Percentiles rank a stretch among this genome's conserved stretches.
phyloP scores from a whole-genome alignment of 208 protist genomes.

The Wallacemonas collosoma region DNA sequence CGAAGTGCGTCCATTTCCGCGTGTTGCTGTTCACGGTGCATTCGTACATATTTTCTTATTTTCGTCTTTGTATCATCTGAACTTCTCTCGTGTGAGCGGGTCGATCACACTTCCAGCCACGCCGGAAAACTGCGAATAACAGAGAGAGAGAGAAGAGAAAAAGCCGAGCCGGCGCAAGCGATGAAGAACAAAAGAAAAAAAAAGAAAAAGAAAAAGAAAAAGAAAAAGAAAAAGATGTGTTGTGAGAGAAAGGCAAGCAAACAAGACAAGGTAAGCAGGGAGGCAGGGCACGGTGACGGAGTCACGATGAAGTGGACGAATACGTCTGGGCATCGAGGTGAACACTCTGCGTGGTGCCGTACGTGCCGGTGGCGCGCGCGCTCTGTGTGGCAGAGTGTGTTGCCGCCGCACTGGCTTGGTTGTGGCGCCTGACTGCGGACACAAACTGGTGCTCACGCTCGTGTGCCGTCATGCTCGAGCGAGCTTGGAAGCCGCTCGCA shows the following conservation, averaged over 20 bases:
- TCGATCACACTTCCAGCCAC: too few species aligned
- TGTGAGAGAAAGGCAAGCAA: background rate
- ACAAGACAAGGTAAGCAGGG: background rate
- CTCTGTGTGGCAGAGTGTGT: background rate
- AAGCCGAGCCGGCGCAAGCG: too few species aligned
- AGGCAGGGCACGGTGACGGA: background rate
- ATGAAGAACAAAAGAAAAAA: too few species aligned
- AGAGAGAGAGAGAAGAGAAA: too few species aligned
- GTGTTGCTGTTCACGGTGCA: too few species aligned
- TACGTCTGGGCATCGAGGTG: background rate
- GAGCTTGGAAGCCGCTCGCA: background rate
- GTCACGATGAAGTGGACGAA: slow-evolving; percentile 15
- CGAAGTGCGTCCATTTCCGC: too few species aligned
- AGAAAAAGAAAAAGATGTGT: background rate
- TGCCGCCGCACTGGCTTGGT: background rate
- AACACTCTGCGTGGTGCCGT: slow-evolving; percentile 5
- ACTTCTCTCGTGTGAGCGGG: too few species aligned
- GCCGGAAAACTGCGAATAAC: too few species aligned
- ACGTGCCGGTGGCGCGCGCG: background rate
- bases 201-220: background rate
- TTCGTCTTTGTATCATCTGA: too few species aligned
- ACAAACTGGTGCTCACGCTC: slow-evolving; percentile 77
- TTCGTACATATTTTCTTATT: too few species aligned
- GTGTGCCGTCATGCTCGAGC: slow-evolving; percentile 46
- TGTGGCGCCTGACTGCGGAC: slow-evolving; percentile 36